A percentile compares a stretch with the other conserved stretches of the same genome.
phyloP scores from a whole-genome alignment of 2,329 filamentous ascomycete species.

The Pestalotiopsis sp. region DNA sequence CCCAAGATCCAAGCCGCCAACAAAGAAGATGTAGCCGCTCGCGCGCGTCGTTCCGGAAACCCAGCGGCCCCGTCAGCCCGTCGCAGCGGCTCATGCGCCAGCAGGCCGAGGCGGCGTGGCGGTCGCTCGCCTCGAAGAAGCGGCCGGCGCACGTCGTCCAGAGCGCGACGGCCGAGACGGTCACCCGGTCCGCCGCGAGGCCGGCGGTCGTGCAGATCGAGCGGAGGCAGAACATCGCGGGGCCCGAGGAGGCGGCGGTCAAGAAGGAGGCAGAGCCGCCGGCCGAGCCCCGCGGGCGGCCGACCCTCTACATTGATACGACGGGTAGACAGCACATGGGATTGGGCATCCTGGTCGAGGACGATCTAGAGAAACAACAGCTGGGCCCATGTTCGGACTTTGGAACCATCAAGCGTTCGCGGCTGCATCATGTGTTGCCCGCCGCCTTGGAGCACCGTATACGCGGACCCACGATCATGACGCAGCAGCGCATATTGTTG shows the following conservation, averaged over 20 bases:
- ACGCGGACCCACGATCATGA: constrained; percentile 21
- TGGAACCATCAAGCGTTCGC: neutral
- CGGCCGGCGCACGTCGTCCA: neutral
- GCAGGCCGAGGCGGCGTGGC: constrained; percentile 43
- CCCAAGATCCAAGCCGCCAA: constrained; percentile 4
- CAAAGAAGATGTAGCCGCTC: constrained; percentile 13
- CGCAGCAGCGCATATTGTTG: constrained; percentile 31
- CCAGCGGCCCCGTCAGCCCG: constrained; percentile 35
- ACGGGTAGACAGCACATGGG: neutral
- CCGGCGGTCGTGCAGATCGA: neutral
- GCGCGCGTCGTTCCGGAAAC: constrained; percentile 15
- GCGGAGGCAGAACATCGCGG: neutral
- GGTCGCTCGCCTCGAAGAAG: neutral
- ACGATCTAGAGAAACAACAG: constrained; percentile 24
- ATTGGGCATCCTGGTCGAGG: constrained; percentile 4
- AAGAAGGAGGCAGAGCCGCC: neutral
- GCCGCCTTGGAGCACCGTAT: constrained; percentile 1
- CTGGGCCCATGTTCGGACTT: constrained; percentile 12
- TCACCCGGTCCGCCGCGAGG: neutral
- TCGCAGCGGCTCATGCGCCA: constrained; percentile 42
- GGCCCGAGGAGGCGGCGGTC: neutral
- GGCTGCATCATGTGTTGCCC: neutral
- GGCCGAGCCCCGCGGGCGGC: neutral
- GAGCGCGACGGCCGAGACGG: neutral
- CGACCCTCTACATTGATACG: neutral